phyloP scores from a whole-genome alignment of 1,284 basidiomycete species.

The Albatrellus sp. region DNA sequence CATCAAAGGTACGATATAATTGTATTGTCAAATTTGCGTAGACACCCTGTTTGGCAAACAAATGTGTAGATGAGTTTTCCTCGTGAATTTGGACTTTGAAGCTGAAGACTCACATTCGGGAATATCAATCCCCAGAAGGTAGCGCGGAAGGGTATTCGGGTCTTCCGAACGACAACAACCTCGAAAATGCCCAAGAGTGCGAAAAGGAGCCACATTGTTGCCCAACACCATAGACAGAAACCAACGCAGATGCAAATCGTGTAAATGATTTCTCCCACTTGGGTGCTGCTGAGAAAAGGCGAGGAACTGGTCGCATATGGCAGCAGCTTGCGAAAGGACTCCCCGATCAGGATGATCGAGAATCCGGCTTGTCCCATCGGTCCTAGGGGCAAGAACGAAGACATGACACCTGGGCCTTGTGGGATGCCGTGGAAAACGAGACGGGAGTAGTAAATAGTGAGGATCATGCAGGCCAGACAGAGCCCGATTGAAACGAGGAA shows the following conservation, averaged over 20 bases:
- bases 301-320: constrained; percentile 12
- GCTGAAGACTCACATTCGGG: constrained; percentile 30
- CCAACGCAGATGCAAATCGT: constrained; percentile 27
- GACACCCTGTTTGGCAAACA: constrained; percentile 19
- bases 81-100: constrained; percentile 21
- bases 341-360: constrained; percentile 27
- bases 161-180: constrained; percentile 13
- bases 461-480: constrained; percentile 20
- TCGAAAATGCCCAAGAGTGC: constrained; percentile 23
- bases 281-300: constrained; percentile 19
- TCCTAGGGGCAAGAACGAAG: constrained; percentile 34
- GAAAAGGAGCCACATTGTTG: constrained; percentile 30
- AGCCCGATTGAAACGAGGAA: constrained; percentile 26
- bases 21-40: constrained; percentile 2
- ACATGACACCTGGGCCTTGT: constrained; percentile 23
- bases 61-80: neutral
- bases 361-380: constrained; percentile 33
- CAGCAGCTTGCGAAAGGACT: constrained; percentile 18
- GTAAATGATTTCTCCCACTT: constrained; percentile 25
- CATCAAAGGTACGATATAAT: constrained; percentile 11
- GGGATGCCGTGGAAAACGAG: constrained; percentile 13
- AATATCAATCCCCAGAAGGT: constrained; percentile 39
- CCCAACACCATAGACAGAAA: constrained; percentile 32
- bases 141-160: constrained; percentile 25
- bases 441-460: constrained; percentile 13